These are phyloP conservation scores for Baeospora myosura DNA, from an alignment of 1,284 basidiomycete species.

Conservation along the genomic window DNA sequence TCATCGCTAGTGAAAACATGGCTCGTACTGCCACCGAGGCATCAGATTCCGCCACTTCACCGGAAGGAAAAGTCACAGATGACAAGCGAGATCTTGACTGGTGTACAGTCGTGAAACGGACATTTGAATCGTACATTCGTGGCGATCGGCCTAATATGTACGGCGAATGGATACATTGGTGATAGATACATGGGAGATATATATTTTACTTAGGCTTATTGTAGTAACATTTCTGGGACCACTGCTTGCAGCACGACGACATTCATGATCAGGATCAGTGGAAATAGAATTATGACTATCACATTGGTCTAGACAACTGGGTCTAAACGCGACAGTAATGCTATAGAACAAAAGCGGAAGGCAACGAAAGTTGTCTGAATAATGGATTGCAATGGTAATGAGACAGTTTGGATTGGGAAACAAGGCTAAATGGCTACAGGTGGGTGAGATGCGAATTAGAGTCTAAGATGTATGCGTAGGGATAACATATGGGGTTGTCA, in stretches of 20 bases:
- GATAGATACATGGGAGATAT: conserved; percentile 4
- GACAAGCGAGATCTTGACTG: conserved; percentile 63
- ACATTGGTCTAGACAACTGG: background rate
- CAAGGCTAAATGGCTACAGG: background rate
- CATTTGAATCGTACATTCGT: conserved; percentile 70
- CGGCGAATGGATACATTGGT: conserved; percentile 56
- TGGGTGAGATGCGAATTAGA: background rate
- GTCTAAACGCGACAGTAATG: background rate
- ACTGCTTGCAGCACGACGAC: too few species aligned
- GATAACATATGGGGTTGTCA: too few species aligned
- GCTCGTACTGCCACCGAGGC: conserved; percentile 29
- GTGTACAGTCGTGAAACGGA: conserved; percentile 68
- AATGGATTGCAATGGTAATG: background rate
- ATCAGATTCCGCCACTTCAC: background rate
- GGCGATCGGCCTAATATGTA: conserved; percentile 74
- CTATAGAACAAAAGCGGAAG: background rate
- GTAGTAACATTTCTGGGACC: too few species aligned
- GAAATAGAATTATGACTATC: background rate
- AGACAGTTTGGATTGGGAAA: too few species aligned
- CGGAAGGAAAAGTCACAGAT: conserved; percentile 9
- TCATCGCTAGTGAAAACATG: conserved; percentile 48
- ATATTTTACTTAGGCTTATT: too few species aligned
- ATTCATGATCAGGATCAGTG: background rate
- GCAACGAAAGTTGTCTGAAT: background rate
- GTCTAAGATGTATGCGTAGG: background rate